Evolutionary conservation across 768 basidiomycete genomes (phyloP).

Genomic region (Termitomyces sp.): DNA sequence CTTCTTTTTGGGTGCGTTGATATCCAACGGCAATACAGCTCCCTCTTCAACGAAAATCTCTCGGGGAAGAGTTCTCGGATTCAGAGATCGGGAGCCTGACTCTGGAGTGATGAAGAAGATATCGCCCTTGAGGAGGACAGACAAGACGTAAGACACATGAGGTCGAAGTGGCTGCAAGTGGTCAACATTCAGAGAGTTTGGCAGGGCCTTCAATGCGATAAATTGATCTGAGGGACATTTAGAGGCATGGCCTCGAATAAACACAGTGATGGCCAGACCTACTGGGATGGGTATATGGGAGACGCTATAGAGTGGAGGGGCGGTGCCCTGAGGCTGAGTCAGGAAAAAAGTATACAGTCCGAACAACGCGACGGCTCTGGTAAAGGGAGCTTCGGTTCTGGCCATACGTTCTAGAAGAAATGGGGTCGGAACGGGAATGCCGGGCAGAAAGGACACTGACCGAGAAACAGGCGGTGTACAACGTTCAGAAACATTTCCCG

Average conservation of each 20-base stretch:
- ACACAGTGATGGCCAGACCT: slow-evolving; percentile 31
- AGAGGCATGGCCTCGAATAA: neutral
- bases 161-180: slow-evolving; percentile 42
- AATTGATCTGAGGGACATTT: slow-evolving; percentile 45
- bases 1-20: slow-evolving; percentile 38
- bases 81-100: slow-evolving; percentile 42
- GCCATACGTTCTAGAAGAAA: slow-evolving; percentile 43
- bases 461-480: slow-evolving; percentile 59
- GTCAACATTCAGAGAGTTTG: slow-evolving; percentile 34
- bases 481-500: slow-evolving; percentile 58
- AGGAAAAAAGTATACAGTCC: slow-evolving; percentile 64
- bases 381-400: slow-evolving; percentile 44
- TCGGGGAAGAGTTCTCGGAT: slow-evolving; percentile 63
- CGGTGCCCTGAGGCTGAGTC: slow-evolving; percentile 56
- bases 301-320: slow-evolving; percentile 44
- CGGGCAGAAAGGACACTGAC: slow-evolving; percentile 30
- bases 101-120: slow-evolving; percentile 59
- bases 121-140: slow-evolving; percentile 37
- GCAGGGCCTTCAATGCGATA: slow-evolving; percentile 40
- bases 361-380: slow-evolving; percentile 58
- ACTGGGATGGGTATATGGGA: slow-evolving; percentile 55
- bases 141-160: slow-evolving; percentile 44
- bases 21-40: slow-evolving; percentile 17
- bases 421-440: neutral
- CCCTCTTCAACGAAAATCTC: slow-evolving; percentile 51